These are phyloP conservation scores for Starmerella vaccinii DNA, from an alignment of 805 yeast genomes.

Conservation along the genomic window DNA sequence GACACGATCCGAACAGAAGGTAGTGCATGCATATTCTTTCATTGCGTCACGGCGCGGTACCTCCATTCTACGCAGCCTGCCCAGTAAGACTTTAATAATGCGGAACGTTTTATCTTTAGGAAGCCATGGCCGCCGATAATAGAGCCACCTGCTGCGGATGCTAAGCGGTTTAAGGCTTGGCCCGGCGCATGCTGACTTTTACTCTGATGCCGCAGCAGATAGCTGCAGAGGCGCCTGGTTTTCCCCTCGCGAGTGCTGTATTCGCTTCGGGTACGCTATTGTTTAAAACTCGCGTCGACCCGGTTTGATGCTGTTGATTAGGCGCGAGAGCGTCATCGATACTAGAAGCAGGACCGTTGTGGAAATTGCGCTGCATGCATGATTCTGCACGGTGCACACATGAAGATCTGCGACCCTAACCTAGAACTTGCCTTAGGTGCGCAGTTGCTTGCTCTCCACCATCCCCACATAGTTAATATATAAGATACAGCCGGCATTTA, in stretches of 20 bases:
- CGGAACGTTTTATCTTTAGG: not conserved
- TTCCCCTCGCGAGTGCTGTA: too few species aligned
- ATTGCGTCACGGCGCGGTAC: not conserved
- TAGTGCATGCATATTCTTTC: not conserved
- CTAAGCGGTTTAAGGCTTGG: not conserved
- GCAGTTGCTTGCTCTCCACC: conserved; percentile 1
- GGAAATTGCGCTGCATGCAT: conserved; percentile 1
- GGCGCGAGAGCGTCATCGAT: not conserved
- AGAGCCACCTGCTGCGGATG: not conserved
- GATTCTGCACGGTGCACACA: conserved; percentile 2
- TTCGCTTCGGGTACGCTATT: too few species aligned
- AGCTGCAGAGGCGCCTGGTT: not conserved
- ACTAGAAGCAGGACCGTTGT: not conserved
- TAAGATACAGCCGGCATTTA: not conserved
- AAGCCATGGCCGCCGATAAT: too few species aligned
- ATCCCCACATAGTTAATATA: not conserved
- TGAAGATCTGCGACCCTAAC: not conserved
- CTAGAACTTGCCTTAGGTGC: not conserved
- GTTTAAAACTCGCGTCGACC: too few species aligned
- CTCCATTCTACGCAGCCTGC: too few species aligned
- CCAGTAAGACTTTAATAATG: not conserved
- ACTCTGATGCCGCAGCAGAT: not conserved
- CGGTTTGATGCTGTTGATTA: too few species aligned
- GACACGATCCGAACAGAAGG: not conserved
- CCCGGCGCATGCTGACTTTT: not conserved